phyloP scores from a whole-genome alignment of 176 grass and related monocot genomes.

The Oryza australiensis region DNA sequence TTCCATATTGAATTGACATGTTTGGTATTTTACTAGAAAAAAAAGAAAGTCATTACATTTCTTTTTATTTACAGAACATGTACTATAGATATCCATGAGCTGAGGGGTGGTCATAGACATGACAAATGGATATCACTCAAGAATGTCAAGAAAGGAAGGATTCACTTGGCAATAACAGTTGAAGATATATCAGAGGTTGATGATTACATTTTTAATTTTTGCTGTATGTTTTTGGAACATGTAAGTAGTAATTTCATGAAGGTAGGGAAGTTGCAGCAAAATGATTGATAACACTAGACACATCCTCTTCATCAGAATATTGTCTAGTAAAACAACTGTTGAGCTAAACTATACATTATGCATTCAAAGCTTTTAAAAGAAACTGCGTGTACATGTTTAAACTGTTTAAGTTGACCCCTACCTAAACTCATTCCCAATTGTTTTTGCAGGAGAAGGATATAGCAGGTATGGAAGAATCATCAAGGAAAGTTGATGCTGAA shows the following conservation, averaged over 20 bases:
- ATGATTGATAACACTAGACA: not conserved
- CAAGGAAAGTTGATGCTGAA: constrained; percentile 31
- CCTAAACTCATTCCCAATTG: constrained; percentile 12
- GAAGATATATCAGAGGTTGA: constrained; percentile 49
- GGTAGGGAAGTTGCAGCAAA: constrained; percentile 1
- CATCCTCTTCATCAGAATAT: not conserved
- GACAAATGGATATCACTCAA: constrained; percentile 89
- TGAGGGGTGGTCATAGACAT: constrained; percentile 85
- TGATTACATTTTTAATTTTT: constrained; percentile 6
- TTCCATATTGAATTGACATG: not conserved
- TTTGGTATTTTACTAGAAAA: constrained; percentile 16
- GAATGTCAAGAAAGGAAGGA: constrained; percentile 87
- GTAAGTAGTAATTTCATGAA: constrained; percentile 6
- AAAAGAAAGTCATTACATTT: constrained; percentile 6
- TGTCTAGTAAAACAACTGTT: constrained; percentile 23
- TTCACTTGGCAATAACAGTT: constrained; percentile 76
- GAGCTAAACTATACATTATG: not conserved
- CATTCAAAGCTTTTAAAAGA: not conserved
- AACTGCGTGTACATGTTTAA: not conserved
- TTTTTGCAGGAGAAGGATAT: constrained; percentile 45
- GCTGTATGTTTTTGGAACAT: not conserved
- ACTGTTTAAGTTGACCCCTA: constrained; percentile 15
- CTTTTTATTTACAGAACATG: constrained; percentile 57
- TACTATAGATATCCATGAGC: constrained; percentile 62
- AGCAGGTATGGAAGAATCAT: constrained; percentile 41